Percentiles rank a stretch among this genome's conserved stretches.
These are phyloP conservation scores for Mycosarcoma mackinlayi DNA, from an alignment of 1,284 basidiomycete species.

Conservation along the genomic window DNA sequence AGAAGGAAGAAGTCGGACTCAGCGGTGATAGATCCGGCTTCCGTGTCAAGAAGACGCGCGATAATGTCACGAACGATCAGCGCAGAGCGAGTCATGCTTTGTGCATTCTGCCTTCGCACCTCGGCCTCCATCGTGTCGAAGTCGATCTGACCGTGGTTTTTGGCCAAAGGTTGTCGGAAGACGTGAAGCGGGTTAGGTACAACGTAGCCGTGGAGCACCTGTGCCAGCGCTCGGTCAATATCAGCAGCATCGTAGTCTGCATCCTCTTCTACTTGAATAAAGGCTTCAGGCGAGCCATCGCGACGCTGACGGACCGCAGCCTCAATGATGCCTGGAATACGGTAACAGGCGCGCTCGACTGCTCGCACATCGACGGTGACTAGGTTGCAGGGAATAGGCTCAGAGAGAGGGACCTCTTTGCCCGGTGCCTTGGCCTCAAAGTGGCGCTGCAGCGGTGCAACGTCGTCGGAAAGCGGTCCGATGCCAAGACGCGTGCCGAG, in stretches of 20 bases:
- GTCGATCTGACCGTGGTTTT: conserved; percentile 65
- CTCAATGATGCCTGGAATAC: conserved; percentile 67
- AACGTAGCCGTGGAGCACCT: conserved; percentile 67
- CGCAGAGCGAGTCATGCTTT: conserved; percentile 65
- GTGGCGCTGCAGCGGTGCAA: conserved; percentile 66
- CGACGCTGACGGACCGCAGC: conserved; percentile 66
- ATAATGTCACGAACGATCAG: conserved; percentile 67
- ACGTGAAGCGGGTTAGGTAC: conserved; percentile 68
- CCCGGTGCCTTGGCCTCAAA: conserved; percentile 67
- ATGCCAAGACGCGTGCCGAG: conserved; percentile 66
- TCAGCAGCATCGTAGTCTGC: conserved; percentile 67
- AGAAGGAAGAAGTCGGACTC: conserved; percentile 68
- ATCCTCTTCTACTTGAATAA: conserved; percentile 68
- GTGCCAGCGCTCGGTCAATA: conserved; percentile 66
- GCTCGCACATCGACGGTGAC: conserved; percentile 66
- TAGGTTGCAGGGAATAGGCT: conserved; percentile 66
- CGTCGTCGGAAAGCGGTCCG: conserved; percentile 66
- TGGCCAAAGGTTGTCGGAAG: conserved; percentile 67
- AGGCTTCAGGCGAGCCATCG: conserved; percentile 66
- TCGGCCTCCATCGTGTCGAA: conserved; percentile 68
- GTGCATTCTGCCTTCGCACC: conserved; percentile 66
- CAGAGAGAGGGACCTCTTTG: conserved; percentile 65
- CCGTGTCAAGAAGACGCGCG: conserved; percentile 65
- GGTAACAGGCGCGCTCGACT: conserved; percentile 68
- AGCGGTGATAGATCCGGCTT: conserved; percentile 67